A percentile compares a stretch with the other conserved stretches of the same genome.
Conservation (phyloP, 495 filamentous ascomycete species). For the Aspergillus heteromorphus region DNA sequence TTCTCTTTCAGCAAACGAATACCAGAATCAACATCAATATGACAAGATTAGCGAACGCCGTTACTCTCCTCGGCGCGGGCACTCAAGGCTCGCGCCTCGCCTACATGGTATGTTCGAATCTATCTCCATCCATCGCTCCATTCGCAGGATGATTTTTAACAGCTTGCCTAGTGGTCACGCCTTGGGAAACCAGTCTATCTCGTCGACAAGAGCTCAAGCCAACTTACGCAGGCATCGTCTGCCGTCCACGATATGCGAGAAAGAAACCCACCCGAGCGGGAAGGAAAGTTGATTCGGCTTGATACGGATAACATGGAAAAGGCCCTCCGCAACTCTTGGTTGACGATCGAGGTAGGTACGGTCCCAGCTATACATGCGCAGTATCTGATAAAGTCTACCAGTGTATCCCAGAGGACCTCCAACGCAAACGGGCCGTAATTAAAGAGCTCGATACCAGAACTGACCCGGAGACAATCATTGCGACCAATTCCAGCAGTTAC, state of each 20-base stretch:
- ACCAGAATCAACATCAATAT: background rate
- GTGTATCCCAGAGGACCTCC: slow-evolving; percentile 32
- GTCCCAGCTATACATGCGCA: background rate
- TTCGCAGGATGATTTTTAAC: background rate
- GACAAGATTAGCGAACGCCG: background rate
- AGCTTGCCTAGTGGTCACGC: slow-evolving; percentile 28
- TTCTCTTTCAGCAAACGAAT: too few relatives aligned
- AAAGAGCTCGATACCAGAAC: slow-evolving; percentile 26
- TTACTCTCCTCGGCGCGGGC: slow-evolving; percentile 26
- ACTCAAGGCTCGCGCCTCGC: slow-evolving; percentile 34
- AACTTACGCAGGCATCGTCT: slow-evolving; percentile 16
- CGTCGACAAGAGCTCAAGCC: slow-evolving; percentile 22
- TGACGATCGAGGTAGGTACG: slow-evolving; percentile 29
- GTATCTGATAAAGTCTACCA: slow-evolving; percentile 2
- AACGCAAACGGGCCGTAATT: slow-evolving; percentile 24
- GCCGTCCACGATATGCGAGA: slow-evolving; percentile 16
- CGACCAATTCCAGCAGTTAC: slow-evolving; percentile 39
- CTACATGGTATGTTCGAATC: slow-evolving; percentile 27
- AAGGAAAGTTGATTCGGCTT: slow-evolving; percentile 16
- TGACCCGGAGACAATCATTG: slow-evolving; percentile 24
- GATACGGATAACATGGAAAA: slow-evolving; percentile 10
- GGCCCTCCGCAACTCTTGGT: slow-evolving; percentile 24
- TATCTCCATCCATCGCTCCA: too few relatives aligned
- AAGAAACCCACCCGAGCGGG: slow-evolving; percentile 2
- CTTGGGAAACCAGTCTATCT: slow-evolving; percentile 26